Percentiles rank a stretch among this genome's conserved stretches.
These are phyloP conservation scores for Exophiala calicioides DNA, from an alignment of 2,329 filamentous ascomycete species.

Conservation along the genomic window DNA sequence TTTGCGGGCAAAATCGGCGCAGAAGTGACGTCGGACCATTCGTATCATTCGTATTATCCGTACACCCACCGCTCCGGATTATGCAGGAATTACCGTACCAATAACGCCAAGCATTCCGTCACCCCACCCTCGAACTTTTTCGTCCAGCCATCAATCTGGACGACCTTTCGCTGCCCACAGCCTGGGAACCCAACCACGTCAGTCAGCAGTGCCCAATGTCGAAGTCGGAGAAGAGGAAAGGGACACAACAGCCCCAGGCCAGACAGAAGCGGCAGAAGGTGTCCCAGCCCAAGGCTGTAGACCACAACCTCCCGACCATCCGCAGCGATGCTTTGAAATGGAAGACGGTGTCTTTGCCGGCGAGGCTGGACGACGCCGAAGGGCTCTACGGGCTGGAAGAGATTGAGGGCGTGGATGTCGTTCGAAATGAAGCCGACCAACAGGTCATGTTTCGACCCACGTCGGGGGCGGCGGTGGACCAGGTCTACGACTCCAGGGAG, in stretches of 20 bases:
- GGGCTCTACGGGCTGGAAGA: conserved; percentile 92
- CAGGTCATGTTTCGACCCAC: conserved; percentile 64
- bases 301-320: conserved; percentile 27
- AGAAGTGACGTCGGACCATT: too few species aligned
- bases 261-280: conserved; percentile 18
- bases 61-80: too few species aligned
- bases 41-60: too few species aligned
- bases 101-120: too few species aligned
- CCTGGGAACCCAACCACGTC: too few species aligned
- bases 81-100: too few species aligned
- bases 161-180: too few species aligned
- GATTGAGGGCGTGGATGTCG: conserved; percentile 85
- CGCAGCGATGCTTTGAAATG: conserved; percentile 58
- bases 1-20: too few species aligned
- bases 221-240: conserved; percentile 35
- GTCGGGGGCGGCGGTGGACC: conserved; percentile 31
- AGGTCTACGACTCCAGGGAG: conserved; percentile 48
- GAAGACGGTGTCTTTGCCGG: conserved; percentile 67
- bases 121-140: too few species aligned
- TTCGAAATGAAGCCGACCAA: conserved; percentile 62
- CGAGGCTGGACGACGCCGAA: conserved; percentile 82
- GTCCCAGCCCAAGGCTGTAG: conserved; percentile 1
- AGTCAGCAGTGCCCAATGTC: too few species aligned
- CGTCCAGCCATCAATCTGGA: too few species aligned
- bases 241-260: conserved; percentile 28